Evolutionary conservation across 768 basidiomycete genomes (phyloP), one percentile per base, ranked within the genome.

Genomic region (Rhodotorula taiwanensis): DNA sequence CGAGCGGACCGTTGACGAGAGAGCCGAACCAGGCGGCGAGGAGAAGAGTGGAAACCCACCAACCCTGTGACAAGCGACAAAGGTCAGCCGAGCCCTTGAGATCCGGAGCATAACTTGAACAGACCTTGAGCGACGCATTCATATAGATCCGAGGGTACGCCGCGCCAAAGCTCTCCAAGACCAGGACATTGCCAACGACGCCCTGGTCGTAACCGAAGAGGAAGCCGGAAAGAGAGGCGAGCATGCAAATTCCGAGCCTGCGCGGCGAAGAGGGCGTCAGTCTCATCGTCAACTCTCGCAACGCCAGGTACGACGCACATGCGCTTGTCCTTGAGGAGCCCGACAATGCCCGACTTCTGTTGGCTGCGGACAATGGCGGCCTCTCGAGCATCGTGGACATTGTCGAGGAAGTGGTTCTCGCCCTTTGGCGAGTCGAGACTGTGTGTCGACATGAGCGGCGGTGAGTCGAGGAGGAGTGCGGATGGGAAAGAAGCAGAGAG

Each of bases 101-200:
- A 20, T 7, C 13, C 43, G 9, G 15, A 10, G 20, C 41, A 30
- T 6, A 23, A 4, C 16, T 27, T 42, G 52, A n/a, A 3, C 31
- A 10, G 9, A 41, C 25, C 18, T 49, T 31, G 36, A 62, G 44
- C 34, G 34, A 55, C 10, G 47, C 53, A 23, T 31, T 14, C 49
- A 51, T 33, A n/a, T 11, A 44, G 49, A 31, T 14, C 9, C 18
- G n/a, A 2, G 61, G 61, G 39, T 56, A 62, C 11, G 21, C 21
- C 1, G 53, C 61, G n/a, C 64, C 64, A 34, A 66, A 66, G 31
- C 42, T 48, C 25, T 66, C 52, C 18, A 62, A 20, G 9, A 56
- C 61, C 14, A 62, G 54, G 25, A 62, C 55, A 30, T 55, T 55
- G 30, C 61, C 55, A 6, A 62, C 55, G 15, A 56, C 61, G 20